Percentiles rank a stretch among this genome's conserved stretches.
These are phyloP conservation scores for Naegleria lovaniensis DNA, from an alignment of 208 protist species.

Conservation along the genomic window DNA sequence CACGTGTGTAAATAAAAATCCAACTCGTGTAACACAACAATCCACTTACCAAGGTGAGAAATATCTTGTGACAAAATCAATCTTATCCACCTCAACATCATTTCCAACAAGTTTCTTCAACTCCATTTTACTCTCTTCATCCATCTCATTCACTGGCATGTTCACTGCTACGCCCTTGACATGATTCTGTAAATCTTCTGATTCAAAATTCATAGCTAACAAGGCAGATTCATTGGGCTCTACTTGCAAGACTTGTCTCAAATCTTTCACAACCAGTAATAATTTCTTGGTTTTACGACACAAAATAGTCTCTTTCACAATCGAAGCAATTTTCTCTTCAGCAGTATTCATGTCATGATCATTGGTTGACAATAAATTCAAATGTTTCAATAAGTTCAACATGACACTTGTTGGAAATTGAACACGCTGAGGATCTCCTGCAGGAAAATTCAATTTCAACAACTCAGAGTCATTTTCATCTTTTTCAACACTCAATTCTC, in stretches of 20 bases:
- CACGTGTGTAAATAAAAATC: too few species aligned
- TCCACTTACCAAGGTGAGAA: slow-evolving; percentile 19
- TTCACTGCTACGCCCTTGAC: not conserved
- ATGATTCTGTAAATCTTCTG: not conserved
- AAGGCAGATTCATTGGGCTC: not conserved
- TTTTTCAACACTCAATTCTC: not conserved
- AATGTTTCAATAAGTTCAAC: not conserved
- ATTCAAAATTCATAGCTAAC: not conserved
- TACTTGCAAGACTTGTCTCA: not conserved
- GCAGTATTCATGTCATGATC: not conserved
- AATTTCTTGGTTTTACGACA: not conserved
- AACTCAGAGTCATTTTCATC: not conserved
- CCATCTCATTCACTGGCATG: not conserved
- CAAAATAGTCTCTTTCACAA: not conserved
- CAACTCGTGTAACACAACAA: not conserved
- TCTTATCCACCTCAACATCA: not conserved
- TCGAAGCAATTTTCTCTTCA: not conserved
- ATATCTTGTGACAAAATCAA: slow-evolving; percentile 30
- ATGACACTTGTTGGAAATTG: not conserved
- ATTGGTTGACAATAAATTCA: too few species aligned
- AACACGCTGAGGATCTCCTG: not conserved
- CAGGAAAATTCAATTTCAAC: not conserved
- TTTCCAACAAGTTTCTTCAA: not conserved
- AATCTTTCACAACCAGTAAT: not conserved
- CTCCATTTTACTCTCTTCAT: not conserved